Base-by-base conservation (phyloP, 1,139 yeast genomes). In the Pneumocystis murina region DNA sequence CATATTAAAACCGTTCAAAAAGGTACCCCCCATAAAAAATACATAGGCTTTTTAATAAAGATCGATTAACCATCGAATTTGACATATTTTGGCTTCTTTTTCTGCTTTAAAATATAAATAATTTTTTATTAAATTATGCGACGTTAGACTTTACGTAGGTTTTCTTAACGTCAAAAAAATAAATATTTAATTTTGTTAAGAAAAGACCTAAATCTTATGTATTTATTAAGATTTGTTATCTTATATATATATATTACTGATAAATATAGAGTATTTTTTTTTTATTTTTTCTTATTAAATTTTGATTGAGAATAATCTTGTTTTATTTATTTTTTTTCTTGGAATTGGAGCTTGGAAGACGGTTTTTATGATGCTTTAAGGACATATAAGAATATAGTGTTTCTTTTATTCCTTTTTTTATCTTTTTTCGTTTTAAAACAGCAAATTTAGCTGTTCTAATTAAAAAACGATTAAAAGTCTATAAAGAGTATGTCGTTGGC, bases 401-500 rank as follows among this genome's bases (percentile, higher is more conserved):
- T 17, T 7, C 14, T 33, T 58, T n/a, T 28, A 28, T 4, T 41
- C 61, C 28, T 41, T 28, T 39, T 38, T 2, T 60, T 17, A 16
- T 59, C 24, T 28, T 30, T 57, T 28, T 39, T 30, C 39, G 17
- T 10, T 54, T 55, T 55, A 48, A 59, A 35, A 17, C 10, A 35
- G 30, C 30, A 10, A 6, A 40, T 28, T 16, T 57, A 35, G 24
- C 30, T 54, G 43, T 36, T 40, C 30, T 43, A n/a, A 30, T 28
- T 39, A 12, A 1, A 30, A 33, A 17, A 3, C 59, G 38, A 7
- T 35, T 59, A 6, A 41, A 43, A 33, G 16, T 16, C 33, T 20
- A 59, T 16, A 59, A 24, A 59, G 7, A 58, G 6, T 7, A 64
- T 62, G 63, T 65, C 67, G 12, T 72, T 88, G 59, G 91, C 94